Conservation (phyloP, 441 rosid species). For the Corymbia citriodora region DNA sequence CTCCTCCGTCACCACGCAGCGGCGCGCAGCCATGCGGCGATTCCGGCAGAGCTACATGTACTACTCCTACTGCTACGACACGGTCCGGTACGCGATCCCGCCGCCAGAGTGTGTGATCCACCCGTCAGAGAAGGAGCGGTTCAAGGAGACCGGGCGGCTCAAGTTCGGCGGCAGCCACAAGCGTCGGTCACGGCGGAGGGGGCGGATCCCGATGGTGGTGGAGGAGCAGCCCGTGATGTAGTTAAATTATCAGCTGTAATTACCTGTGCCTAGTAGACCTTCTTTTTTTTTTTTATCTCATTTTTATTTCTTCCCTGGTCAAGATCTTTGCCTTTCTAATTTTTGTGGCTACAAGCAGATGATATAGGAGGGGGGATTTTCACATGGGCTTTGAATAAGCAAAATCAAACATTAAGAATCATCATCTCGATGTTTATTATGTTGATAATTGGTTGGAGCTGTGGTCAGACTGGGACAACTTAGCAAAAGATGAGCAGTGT, state of each 20-base stretch:
- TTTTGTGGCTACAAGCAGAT: not conserved
- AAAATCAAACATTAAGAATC: not conserved
- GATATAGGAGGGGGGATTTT: not conserved
- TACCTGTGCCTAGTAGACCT: not conserved
- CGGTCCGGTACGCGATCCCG: constrained; percentile 43
- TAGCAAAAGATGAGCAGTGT: not conserved
- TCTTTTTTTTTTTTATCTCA: not conserved
- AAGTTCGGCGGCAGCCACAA: constrained; percentile 62
- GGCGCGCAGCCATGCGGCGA: constrained; percentile 47
- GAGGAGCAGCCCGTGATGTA: not conserved
- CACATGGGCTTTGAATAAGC: not conserved
- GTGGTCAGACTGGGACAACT: no score
- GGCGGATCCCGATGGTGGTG: not conserved
- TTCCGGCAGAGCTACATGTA: constrained; percentile 71
- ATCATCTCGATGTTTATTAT: not conserved
- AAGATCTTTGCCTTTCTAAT: not conserved
- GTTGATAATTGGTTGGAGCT: not conserved
- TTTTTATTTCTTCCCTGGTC: not conserved
- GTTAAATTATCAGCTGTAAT: not conserved
- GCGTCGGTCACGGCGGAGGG: constrained; percentile 14
- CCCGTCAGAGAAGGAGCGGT: constrained; percentile 42
- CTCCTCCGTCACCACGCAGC: constrained; percentile 25
- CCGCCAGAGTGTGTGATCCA: constrained; percentile 60
- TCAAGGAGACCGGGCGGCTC: constrained; percentile 57
- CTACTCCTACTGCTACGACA: constrained; percentile 82